Conservation (phyloP, 345 rosid genomes). For the Linum lewisii region DNA sequence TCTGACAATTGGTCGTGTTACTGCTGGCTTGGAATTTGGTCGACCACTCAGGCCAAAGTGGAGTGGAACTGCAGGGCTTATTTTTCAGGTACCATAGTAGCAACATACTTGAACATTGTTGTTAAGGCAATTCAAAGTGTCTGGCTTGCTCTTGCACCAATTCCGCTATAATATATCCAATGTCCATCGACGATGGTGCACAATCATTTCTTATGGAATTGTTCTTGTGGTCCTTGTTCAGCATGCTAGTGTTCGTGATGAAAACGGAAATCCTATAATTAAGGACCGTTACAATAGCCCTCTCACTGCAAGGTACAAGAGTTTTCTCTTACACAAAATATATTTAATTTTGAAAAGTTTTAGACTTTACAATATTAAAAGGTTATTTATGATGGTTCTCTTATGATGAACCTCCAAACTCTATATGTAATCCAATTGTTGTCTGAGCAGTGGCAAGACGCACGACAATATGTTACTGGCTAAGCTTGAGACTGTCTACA, state of each 20-base stretch:
- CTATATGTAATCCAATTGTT: conserved; percentile 19
- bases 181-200: not conserved
- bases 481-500: conserved; percentile 72
- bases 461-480: conserved; percentile 71
- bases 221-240: conserved; percentile 19
- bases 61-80: conserved; percentile 80
- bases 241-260: conserved; percentile 85
- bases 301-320: conserved; percentile 72
- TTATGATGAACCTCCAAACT: too few relatives aligned
- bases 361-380: too few relatives aligned
- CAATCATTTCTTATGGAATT: not conserved
- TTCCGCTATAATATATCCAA: too few relatives aligned
- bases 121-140: too few relatives aligned
- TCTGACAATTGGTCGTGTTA: conserved; percentile 72
- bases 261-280: conserved; percentile 65
- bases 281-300: conserved; percentile 81
- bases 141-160: too few relatives aligned
- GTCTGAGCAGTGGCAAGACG: conserved; percentile 72
- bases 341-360: too few relatives aligned
- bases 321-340: too few relatives aligned
- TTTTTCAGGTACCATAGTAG: conserved; percentile 57
- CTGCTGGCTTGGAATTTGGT: conserved; percentile 78
- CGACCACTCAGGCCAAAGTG: conserved; percentile 94
- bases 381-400: too few relatives aligned
- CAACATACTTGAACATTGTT: not conserved